Evolutionary conservation across 805 yeast genomes (phyloP).

Genomic region (Zygoascus flipseniorum): DNA sequence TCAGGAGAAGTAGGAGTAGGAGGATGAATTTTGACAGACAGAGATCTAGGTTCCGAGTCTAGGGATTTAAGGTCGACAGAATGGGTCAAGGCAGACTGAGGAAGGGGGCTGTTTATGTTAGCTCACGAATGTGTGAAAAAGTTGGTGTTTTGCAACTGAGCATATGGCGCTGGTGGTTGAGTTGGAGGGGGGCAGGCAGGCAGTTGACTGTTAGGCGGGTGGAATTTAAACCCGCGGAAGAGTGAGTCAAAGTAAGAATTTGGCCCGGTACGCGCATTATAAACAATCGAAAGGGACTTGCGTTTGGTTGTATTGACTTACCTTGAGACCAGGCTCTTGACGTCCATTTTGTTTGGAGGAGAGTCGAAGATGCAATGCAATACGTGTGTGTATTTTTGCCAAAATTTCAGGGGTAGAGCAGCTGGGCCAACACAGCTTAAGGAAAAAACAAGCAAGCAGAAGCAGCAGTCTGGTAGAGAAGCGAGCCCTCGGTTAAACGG

Average conservation of each 20-base stretch:
- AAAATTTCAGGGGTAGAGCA: neutral
- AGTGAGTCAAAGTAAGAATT: no score
- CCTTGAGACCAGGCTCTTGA: neutral
- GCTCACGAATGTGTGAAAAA: no score
- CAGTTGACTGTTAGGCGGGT: no score
- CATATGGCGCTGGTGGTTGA: no score
- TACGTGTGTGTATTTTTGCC: neutral
- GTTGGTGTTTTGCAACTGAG: no score
- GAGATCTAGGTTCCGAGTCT: neutral
- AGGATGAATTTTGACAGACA: slow-evolving; percentile 3
- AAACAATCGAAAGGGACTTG: no score
- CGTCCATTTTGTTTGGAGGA: neutral
- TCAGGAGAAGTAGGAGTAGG: slow-evolving; percentile 13
- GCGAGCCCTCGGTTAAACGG: no score
- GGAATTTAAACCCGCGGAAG: no score
- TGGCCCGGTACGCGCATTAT: no score
- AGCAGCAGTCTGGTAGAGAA: no score
- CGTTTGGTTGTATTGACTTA: neutral
- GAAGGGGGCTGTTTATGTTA: neutral
- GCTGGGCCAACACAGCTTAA: neutral
- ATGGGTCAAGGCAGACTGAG: neutral
- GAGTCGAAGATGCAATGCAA: neutral
- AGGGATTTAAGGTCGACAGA: neutral
- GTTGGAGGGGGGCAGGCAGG: no score
- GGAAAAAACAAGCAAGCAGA: no score